These are phyloP conservation scores for Fomitopsis pinicola DNA, from an alignment of 1,284 basidiomycete genomes.

Conservation along the genomic window DNA sequence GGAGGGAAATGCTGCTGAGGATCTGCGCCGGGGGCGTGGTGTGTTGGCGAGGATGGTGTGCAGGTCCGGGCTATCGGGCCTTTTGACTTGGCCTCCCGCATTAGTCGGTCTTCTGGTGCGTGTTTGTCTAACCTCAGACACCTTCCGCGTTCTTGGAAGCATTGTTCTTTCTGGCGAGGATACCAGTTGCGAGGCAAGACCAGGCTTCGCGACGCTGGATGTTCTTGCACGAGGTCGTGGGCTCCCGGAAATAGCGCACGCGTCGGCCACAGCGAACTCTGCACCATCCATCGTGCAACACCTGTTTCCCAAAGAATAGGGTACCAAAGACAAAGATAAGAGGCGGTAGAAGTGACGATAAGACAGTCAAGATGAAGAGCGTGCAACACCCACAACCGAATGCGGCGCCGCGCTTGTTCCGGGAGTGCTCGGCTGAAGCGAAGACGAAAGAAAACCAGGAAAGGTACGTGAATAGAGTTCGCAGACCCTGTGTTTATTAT, in stretches of 20 bases:
- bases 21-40: conserved; percentile 35
- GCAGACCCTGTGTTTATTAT: not conserved
- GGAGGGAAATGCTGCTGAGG: conserved; percentile 19
- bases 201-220: conserved; percentile 16
- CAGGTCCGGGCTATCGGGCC: conserved; percentile 43
- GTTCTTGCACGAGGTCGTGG: conserved; percentile 14
- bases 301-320: not conserved
- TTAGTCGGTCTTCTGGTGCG: conserved; percentile 9
- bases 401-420: not conserved
- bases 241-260: conserved; percentile 19
- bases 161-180: not conserved
- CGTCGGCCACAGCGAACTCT: not conserved
- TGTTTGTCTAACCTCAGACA: not conserved
- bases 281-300: not conserved
- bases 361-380: not conserved
- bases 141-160: not conserved
- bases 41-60: conserved; percentile 41
- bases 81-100: conserved; percentile 3
- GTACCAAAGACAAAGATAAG: not conserved
- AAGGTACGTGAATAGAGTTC: not conserved
- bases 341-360: not conserved
- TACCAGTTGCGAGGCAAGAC: not conserved
- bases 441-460: not conserved
- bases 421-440: not conserved
- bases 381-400: not conserved